Conservation (phyloP, 2,329 filamentous ascomycete species). For the Diatrype stigma region DNA sequence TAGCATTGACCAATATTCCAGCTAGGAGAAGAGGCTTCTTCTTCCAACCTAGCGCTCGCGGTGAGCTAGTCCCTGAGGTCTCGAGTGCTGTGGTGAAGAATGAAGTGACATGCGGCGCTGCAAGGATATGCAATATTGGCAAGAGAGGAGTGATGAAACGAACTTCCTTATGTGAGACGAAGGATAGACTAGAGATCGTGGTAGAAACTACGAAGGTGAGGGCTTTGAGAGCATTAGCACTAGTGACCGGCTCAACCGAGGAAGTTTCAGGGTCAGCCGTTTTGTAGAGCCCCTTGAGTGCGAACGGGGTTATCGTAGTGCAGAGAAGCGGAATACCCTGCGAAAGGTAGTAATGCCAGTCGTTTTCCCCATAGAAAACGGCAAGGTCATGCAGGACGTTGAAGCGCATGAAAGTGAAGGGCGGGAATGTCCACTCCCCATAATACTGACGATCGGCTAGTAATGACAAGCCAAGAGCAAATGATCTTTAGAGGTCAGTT, state of each 20-base stretch:
- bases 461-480: constrained; percentile 60
- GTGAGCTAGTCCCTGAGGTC: constrained; percentile 22
- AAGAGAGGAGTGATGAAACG: constrained; percentile 94
- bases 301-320: constrained; percentile 78
- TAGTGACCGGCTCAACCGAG: constrained; percentile 28
- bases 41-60: constrained; percentile 33
- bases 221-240: constrained; percentile 44
- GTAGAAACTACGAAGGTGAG: constrained; percentile 56
- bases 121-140: constrained; percentile 77
- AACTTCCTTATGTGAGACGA: constrained; percentile 93
- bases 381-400: constrained; percentile 86
- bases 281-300: constrained; percentile 58
- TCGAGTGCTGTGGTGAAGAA: constrained; percentile 55
- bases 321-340: constrained; percentile 86
- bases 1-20: constrained; percentile 62
- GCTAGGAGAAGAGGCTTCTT: constrained; percentile 53
- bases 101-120: constrained; percentile 60
- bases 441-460: constrained; percentile 76
- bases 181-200: constrained; percentile 61
- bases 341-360: constrained; percentile 87
- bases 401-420: constrained; percentile 82
- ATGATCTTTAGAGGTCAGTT: constrained; percentile 26
- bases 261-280: constrained; percentile 32
- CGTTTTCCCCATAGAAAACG: constrained; percentile 87
- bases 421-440: constrained; percentile 80